Conservation (phyloP, 1,139 yeast genomes). For the Pichiaceae sp. region DNA sequence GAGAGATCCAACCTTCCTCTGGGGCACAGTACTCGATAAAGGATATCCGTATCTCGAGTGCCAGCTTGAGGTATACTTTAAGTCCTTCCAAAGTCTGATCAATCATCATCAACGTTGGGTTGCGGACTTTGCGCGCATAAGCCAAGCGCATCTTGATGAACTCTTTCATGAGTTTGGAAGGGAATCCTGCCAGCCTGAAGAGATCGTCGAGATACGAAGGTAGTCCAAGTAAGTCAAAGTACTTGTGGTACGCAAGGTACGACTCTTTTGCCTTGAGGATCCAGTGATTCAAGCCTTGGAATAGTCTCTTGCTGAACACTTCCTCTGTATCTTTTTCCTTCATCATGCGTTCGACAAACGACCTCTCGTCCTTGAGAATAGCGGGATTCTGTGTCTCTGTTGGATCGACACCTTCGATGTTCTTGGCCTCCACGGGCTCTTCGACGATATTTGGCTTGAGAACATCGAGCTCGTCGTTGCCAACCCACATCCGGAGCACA, state of each 20-base stretch:
- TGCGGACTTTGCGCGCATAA: conserved; percentile 71
- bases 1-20: conserved; percentile 63
- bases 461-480: conserved; percentile 69
- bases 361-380: conserved; percentile 51
- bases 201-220: conserved; percentile 70
- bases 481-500: conserved; percentile 62
- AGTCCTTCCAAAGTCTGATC: conserved; percentile 91
- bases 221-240: conserved; percentile 61
- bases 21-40: conserved; percentile 60
- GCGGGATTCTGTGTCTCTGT: neutral
- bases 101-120: conserved; percentile 92
- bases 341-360: conserved; percentile 78
- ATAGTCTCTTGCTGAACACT: conserved; percentile 50
- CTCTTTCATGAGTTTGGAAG: conserved; percentile 74
- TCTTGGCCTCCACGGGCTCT: neutral
- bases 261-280: conserved; percentile 73
- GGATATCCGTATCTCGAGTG: conserved; percentile 68
- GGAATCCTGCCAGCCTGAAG: conserved; percentile 63
- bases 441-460: conserved; percentile 3
- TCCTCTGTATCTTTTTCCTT: conserved; percentile 78
- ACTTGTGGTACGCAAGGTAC: conserved; percentile 52
- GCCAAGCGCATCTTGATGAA: conserved; percentile 65
- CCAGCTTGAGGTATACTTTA: conserved; percentile 65
- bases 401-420: neutral
- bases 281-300: conserved; percentile 58